These are phyloP conservation scores for Gnomoniopsis smithogilvyi DNA, from an alignment of 2,329 filamentous ascomycete genomes.

Conservation along the genomic window DNA sequence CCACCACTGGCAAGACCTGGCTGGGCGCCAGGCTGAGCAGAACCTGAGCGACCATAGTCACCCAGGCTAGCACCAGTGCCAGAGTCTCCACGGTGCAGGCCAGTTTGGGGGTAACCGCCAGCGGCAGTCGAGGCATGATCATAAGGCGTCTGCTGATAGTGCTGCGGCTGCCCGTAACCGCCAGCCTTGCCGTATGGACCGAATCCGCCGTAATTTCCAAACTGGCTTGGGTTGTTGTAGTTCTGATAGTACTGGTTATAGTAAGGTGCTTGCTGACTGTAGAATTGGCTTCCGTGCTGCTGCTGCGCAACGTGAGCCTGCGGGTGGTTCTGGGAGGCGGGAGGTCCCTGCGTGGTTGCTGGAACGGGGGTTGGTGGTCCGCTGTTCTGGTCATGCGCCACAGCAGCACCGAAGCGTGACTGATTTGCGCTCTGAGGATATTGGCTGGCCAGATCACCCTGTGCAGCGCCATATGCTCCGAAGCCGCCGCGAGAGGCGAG, in stretches of 20 bases:
- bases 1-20: slow-evolving; percentile 47
- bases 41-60: slow-evolving; percentile 51
- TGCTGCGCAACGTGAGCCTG: slow-evolving; percentile 38
- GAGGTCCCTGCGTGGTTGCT: slow-evolving; percentile 46
- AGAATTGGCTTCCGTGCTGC: slow-evolving; percentile 38
- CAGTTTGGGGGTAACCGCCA: slow-evolving; percentile 49
- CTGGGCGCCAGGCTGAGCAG: slow-evolving; percentile 47
- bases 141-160: slow-evolving; percentile 55
- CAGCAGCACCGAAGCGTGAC: slow-evolving; percentile 55
- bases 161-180: slow-evolving; percentile 51
- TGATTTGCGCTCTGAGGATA: slow-evolving; percentile 73
- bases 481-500: slow-evolving; percentile 49
- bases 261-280: slow-evolving; percentile 54
- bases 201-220: slow-evolving; percentile 48
- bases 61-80: slow-evolving; percentile 48
- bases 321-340: slow-evolving; percentile 29
- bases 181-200: slow-evolving; percentile 54
- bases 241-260: slow-evolving; percentile 63
- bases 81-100: slow-evolving; percentile 49
- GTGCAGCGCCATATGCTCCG: slow-evolving; percentile 68
- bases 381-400: slow-evolving; percentile 75
- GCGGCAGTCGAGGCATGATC: slow-evolving; percentile 54
- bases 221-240: slow-evolving; percentile 50
- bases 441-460: slow-evolving; percentile 61
- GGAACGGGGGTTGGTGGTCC: slow-evolving; percentile 91